A percentile compares a stretch with the other conserved stretches of the same genome.
Evolutionary conservation across 179 eudicot species (phyloP).

Genomic region (Nepenthes alata): DNA sequence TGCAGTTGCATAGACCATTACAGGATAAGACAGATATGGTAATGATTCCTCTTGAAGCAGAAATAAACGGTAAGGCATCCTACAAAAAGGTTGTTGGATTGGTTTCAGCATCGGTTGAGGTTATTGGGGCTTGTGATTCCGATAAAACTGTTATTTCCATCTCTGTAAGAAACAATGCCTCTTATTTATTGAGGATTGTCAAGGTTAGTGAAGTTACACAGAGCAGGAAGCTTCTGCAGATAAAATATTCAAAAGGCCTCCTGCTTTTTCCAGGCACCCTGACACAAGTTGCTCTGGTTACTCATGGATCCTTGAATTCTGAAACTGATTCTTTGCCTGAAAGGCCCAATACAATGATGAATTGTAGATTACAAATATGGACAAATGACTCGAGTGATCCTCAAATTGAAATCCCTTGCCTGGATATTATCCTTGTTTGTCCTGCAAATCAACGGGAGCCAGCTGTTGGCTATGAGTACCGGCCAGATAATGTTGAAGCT

Average conservation of each 20-base stretch:
- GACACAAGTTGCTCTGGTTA: slow-evolving; percentile 48
- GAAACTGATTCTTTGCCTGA: slow-evolving; percentile 15
- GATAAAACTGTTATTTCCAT: slow-evolving; percentile 30
- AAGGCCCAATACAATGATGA: slow-evolving; percentile 14
- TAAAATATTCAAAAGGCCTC: slow-evolving; percentile 47
- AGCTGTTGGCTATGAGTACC: slow-evolving; percentile 8
- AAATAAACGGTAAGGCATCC: slow-evolving; percentile 14
- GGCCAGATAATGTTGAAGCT: slow-evolving; percentile 14
- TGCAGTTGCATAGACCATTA: slow-evolving; percentile 34
- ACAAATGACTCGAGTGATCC: slow-evolving; percentile 47
- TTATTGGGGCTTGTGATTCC: slow-evolving; percentile 25
- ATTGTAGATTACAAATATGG: slow-evolving; percentile 38
- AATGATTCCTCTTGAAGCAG: slow-evolving; percentile 54
- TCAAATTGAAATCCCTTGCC: slow-evolving; percentile 43
- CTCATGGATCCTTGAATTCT: slow-evolving; percentile 14
- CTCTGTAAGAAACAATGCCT: slow-evolving; percentile 39
- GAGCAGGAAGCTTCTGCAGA: slow-evolving; percentile 26
- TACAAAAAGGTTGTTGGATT: slow-evolving; percentile 14
- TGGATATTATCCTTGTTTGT: slow-evolving; percentile 32
- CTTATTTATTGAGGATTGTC: slow-evolving; percentile 36
- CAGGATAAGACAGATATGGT: slow-evolving; percentile 33
- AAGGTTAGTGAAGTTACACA: slow-evolving; percentile 34
- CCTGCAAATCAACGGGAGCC: slow-evolving; percentile 13
- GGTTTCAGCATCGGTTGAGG: slow-evolving; percentile 34
- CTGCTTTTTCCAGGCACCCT: slow-evolving; percentile 49